A percentile compares a stretch with the other conserved stretches of the same genome.
phyloP scores from a whole-genome alignment of 768 basidiomycete species.

The Cystofilobasidium ferigula region DNA sequence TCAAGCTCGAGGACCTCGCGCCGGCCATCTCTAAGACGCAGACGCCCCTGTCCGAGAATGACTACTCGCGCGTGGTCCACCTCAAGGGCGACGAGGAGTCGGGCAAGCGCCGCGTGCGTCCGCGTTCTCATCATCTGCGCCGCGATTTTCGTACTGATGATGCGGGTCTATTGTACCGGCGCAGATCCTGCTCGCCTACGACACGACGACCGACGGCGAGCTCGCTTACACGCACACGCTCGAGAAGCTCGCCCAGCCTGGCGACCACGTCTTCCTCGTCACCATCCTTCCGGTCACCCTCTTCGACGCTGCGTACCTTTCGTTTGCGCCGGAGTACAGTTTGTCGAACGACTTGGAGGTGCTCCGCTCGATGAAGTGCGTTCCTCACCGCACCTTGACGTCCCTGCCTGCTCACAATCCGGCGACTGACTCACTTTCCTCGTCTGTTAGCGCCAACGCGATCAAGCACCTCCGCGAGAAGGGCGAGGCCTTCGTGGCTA shows the following conservation, averaged over 20 bases:
- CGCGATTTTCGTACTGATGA: too few relatives aligned
- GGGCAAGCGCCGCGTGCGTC: neutral
- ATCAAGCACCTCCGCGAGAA: neutral
- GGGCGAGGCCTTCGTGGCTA: neutral
- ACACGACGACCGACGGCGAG: conserved; percentile 6
- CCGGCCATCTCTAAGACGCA: neutral
- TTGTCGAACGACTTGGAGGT: neutral
- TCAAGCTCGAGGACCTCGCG: neutral
- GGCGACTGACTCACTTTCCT: neutral
- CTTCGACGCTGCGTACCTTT: neutral
- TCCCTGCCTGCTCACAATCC: neutral
- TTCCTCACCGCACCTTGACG: neutral
- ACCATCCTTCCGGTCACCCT: neutral
- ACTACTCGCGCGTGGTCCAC: conserved; percentile 5
- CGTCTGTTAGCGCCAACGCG: neutral
- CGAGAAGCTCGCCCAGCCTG: neutral
- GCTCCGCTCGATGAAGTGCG: neutral
- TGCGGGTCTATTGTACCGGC: too few relatives aligned
- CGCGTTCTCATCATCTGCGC: neutral
- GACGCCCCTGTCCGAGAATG: neutral
- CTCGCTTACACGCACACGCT: neutral
- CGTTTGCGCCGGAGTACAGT: neutral
- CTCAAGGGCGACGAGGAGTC: conserved; percentile 4
- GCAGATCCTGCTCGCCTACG: conserved; percentile 3
- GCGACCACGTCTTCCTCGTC: conserved; percentile 13